These are phyloP conservation scores for Monosporozyma yasuniensis DNA, from an alignment of 805 yeast genomes.

Conservation along the genomic window DNA sequence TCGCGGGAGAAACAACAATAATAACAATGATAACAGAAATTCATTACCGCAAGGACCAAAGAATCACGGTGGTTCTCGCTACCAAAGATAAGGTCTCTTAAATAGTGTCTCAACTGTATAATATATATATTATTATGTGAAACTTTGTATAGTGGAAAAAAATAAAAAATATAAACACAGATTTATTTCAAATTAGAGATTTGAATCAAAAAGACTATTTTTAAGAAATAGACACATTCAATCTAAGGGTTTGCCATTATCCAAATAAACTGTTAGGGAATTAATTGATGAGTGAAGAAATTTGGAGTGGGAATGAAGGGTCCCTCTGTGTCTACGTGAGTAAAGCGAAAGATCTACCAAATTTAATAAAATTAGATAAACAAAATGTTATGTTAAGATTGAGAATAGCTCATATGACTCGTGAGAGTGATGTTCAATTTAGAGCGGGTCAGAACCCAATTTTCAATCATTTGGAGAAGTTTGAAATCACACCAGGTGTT, in stretches of 20 bases:
- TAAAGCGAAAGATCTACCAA: conserved; percentile 79
- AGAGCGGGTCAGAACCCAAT: conserved; percentile 93
- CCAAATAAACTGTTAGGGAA: conserved; percentile 1
- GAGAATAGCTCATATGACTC: conserved; percentile 72
- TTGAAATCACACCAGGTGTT: conserved; percentile 53
- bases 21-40: not conserved
- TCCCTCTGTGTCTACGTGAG: conserved; percentile 66
- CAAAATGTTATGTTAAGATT: conserved; percentile 87
- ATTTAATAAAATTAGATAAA: conserved; percentile 77
- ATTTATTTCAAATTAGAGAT: not conserved
- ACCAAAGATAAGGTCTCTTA: conserved; percentile 11
- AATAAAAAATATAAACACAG: not conserved
- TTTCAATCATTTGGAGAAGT: conserved; percentile 73
- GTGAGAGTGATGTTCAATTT: conserved; percentile 64
- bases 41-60: conserved; percentile 20
- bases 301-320: conserved; percentile 33
- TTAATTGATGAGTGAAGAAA: conserved; percentile 21
- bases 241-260: not conserved
- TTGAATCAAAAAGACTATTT: not conserved
- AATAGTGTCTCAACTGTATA: not conserved
- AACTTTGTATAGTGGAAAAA: not conserved
- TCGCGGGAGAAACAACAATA: not conserved
- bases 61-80: conserved; percentile 6
- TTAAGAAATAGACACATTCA: not conserved
- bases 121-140: not conserved